Evolutionary conservation across 2,329 filamentous ascomycete species (phyloP).

Genomic region (Colletotrichum lentis): DNA sequence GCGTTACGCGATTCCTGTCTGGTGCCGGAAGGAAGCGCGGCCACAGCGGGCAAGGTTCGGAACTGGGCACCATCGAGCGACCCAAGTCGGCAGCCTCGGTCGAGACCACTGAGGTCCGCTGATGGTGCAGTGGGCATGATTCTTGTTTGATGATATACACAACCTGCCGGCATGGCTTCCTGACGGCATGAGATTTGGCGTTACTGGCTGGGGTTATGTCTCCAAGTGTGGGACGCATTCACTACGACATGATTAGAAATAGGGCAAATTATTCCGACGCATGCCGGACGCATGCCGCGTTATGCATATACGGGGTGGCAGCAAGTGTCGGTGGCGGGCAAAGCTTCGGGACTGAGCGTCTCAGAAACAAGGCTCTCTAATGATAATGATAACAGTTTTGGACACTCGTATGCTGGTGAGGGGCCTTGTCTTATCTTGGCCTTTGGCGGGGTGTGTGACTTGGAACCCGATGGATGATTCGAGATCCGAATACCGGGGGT

Average conservation of each 20-base stretch:
- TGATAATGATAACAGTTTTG: constrained; percentile 35
- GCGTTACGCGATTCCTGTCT: constrained; percentile 69
- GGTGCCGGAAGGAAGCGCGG: constrained; percentile 73
- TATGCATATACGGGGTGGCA: constrained; percentile 31
- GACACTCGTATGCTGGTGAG: not conserved
- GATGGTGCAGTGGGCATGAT: constrained; percentile 4
- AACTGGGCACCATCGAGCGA: constrained; percentile 71
- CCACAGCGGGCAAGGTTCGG: constrained; percentile 73
- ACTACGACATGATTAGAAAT: constrained; percentile 31
- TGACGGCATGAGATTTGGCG: constrained; percentile 29
- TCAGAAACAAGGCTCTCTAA: constrained; percentile 27
- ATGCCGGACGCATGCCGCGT: constrained; percentile 18
- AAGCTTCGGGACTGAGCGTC: constrained; percentile 20
- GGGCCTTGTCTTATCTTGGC: not conserved
- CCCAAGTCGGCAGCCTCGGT: constrained; percentile 44
- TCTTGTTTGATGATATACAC: constrained; percentile 20
- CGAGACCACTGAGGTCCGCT: constrained; percentile 40
- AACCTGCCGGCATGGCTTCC: not conserved
- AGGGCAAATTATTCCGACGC: not conserved
- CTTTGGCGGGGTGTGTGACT: not conserved
- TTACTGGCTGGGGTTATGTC: constrained; percentile 17
- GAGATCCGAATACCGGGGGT: constrained; percentile 21
- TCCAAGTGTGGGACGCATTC: constrained; percentile 27
- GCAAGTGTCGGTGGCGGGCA: not conserved
- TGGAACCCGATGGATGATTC: not conserved